These are phyloP conservation scores for Rutstroemia sp. DNA, from an alignment of 2,329 filamentous ascomycete genomes.

Conservation along the genomic window DNA sequence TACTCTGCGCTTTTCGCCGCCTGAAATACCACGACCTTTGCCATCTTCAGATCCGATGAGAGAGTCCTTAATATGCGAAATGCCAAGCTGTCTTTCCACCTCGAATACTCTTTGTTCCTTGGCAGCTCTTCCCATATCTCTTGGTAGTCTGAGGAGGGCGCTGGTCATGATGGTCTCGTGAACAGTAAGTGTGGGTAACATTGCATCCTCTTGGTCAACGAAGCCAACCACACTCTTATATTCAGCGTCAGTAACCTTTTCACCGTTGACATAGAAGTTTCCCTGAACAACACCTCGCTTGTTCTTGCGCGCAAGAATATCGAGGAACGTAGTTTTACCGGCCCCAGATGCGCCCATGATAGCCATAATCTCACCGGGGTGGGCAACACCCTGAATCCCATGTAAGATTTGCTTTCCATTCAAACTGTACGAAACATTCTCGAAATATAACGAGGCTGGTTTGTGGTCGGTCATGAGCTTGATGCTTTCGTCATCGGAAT, in stretches of 20 bases:
- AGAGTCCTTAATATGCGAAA: conserved; percentile 88
- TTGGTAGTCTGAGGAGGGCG: conserved; percentile 82
- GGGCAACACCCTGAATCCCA: conserved; percentile 76
- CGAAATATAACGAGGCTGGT: conserved; percentile 79
- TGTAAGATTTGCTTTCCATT: conserved; percentile 83
- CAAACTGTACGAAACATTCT: conserved; percentile 77
- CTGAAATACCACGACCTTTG: conserved; percentile 88
- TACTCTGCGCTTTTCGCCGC: conserved; percentile 91
- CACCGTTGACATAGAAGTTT: conserved; percentile 87
- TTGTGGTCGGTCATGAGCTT: conserved; percentile 90
- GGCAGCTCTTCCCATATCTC: conserved; percentile 77
- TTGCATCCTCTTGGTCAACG: conserved; percentile 96
- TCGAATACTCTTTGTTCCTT: conserved; percentile 90
- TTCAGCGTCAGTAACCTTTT: conserved; percentile 75
- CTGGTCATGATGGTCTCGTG: conserved; percentile 97
- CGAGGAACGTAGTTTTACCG: conserved; percentile 93
- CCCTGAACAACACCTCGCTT: conserved; percentile 76
- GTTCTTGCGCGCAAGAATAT: conserved; percentile 94
- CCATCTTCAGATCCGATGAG: conserved; percentile 95
- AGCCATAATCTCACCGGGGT: conserved; percentile 89
- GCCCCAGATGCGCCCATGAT: conserved; percentile 98
- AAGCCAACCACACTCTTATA: conserved; percentile 93
- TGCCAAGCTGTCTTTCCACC: conserved; percentile 92
- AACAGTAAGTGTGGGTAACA: conserved; percentile 91
- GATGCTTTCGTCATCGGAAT: conserved; percentile 78